phyloP scores from a whole-genome alignment of 2,329 filamentous ascomycete genomes.

The Magnaporthiopsis rhizophila region DNA sequence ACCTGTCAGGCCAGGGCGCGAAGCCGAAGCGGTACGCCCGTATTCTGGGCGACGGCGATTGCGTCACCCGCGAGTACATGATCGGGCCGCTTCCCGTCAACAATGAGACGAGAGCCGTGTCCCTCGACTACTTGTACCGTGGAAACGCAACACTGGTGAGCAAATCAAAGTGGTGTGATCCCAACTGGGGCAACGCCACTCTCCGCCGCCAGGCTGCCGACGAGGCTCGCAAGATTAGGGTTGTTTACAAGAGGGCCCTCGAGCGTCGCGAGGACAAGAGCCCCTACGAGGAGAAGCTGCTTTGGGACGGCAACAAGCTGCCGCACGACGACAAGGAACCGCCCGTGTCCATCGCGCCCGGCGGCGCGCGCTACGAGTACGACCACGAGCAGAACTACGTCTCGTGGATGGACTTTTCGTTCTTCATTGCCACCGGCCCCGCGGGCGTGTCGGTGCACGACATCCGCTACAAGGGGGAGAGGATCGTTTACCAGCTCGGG shows the following conservation, averaged over 20 bases:
- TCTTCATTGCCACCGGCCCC: conserved; percentile 41
- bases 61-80: conserved; percentile 31
- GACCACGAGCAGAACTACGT: conserved; percentile 35
- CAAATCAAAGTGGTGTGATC: neutral
- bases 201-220: neutral
- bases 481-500: conserved; percentile 47
- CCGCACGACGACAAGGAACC: conserved; percentile 28
- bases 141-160: conserved; percentile 4
- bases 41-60: neutral
- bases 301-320: conserved; percentile 12
- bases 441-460: conserved; percentile 42
- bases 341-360: conserved; percentile 28
- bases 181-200: neutral
- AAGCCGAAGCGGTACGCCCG: conserved; percentile 4
- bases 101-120: conserved; percentile 25
- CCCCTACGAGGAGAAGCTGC: conserved; percentile 3
- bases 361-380: conserved; percentile 31
- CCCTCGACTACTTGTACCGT: conserved; percentile 31
- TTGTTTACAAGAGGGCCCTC: neutral
- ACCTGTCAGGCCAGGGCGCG: neutral
- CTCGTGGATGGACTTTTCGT: conserved; percentile 43
- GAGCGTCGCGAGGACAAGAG: neutral
- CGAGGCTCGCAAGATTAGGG: neutral
- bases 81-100: conserved; percentile 39
- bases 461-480: conserved; percentile 44